Percentiles rank a stretch among this genome's conserved stretches.
Evolutionary conservation across 768 basidiomycete species (phyloP).

Genomic region (Panaeolus cyanescens): DNA sequence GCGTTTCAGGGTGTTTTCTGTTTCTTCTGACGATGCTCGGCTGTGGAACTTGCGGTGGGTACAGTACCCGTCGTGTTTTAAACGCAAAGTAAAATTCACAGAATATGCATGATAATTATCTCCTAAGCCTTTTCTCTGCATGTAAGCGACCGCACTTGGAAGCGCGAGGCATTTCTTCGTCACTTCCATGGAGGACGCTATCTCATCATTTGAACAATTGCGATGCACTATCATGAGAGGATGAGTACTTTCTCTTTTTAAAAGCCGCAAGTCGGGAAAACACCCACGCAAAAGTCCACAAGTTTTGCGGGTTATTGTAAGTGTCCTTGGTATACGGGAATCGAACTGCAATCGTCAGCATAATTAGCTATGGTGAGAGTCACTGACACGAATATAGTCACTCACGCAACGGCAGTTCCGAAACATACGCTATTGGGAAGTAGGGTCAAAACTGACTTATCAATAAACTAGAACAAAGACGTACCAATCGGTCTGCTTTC

Average conservation of each 20-base stretch:
- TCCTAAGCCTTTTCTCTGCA: background rate
- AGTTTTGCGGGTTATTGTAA: constrained; percentile 62
- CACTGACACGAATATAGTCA: background rate
- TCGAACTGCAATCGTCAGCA: constrained; percentile 39
- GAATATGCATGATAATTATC: background rate
- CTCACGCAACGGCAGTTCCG: constrained; percentile 35
- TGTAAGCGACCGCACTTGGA: background rate
- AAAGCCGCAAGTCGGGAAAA: background rate
- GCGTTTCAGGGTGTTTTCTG: no score
- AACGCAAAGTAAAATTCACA: background rate
- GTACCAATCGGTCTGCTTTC: constrained; percentile 42
- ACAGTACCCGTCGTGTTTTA: background rate
- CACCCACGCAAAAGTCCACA: constrained; percentile 60
- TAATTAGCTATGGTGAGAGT: background rate
- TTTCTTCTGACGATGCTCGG: background rate
- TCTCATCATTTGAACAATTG: background rate
- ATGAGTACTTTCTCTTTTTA: background rate
- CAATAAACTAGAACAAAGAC: background rate
- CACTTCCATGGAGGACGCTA: background rate
- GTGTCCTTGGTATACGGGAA: constrained; percentile 64
- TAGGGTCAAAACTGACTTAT: background rate
- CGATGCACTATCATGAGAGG: background rate
- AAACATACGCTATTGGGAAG: constrained; percentile 38
- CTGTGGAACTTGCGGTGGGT: background rate
- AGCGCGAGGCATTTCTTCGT: background rate